Evolutionary conservation across 768 basidiomycete genomes (phyloP).

Genomic region (Xanthoconium purpureum): DNA sequence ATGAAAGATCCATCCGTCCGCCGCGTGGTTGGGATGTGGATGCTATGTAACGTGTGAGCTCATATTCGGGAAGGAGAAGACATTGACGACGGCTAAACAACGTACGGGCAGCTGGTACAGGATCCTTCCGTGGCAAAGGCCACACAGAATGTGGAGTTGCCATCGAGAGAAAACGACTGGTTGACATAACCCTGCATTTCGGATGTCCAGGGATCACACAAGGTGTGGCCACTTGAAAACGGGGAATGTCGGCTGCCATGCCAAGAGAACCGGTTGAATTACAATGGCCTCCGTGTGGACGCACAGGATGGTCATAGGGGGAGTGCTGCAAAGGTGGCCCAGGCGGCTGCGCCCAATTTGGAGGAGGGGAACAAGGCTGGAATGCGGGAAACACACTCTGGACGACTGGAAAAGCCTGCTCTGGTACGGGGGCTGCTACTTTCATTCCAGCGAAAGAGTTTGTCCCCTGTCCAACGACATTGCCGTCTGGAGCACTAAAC

Average conservation of each 20-base stretch:
- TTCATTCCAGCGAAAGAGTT: not conserved
- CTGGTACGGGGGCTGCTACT: not conserved
- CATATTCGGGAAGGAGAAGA: not conserved
- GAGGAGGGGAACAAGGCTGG: not conserved
- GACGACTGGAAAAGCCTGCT: not conserved
- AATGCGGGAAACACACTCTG: not conserved
- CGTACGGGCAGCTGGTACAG: conserved; percentile 14
- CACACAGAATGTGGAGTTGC: not conserved
- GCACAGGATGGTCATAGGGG: conserved; percentile 3
- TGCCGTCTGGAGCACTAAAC: not conserved
- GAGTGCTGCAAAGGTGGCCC: conserved; percentile 1
- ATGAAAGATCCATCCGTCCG: conserved; percentile 5
- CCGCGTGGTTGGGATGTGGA: conserved; percentile 3
- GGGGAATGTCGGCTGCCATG: not conserved
- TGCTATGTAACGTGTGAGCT: conserved; percentile 14
- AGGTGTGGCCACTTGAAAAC: not conserved
- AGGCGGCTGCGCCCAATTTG: not conserved
- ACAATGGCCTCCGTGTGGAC: not conserved
- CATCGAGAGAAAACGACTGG: not conserved
- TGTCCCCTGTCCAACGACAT: not conserved
- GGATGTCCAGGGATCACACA: not conserved
- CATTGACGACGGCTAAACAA: not conserved
- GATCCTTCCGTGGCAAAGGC: not conserved
- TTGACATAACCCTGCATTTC: not conserved
- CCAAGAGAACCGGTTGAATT: not conserved